Conservation (phyloP, 345 rosid genomes). For the Lagerstroemia speciosa region DNA sequence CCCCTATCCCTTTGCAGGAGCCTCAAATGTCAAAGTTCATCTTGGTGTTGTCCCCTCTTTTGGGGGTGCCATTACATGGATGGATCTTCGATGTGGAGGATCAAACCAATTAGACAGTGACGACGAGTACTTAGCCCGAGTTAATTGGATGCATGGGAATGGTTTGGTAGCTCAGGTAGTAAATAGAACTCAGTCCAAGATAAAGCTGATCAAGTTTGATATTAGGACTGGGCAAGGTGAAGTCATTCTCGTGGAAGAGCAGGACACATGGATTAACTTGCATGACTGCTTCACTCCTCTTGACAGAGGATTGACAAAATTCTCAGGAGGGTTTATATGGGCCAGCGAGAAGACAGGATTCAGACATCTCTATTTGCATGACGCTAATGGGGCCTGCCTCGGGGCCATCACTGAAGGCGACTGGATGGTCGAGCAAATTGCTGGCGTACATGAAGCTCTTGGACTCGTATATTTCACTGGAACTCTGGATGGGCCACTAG, state of each 20-base stretch:
- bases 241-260: constrained; percentile 55
- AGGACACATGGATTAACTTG: constrained; percentile 66
- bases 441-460: constrained; percentile 66
- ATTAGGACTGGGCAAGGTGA: constrained; percentile 59
- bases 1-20: constrained; percentile 93
- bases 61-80: constrained; percentile 72
- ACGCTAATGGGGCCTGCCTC: constrained; percentile 57
- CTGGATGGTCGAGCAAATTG: constrained; percentile 90
- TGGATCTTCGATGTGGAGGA: constrained; percentile 83
- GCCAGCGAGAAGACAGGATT: constrained; percentile 88
- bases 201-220: constrained; percentile 61
- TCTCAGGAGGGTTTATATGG: constrained; percentile 84
- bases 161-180: constrained; percentile 61
- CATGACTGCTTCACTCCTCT: constrained; percentile 86
- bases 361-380: constrained; percentile 80
- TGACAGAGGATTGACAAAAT: constrained; percentile 39
- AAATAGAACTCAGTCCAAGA: constrained; percentile 59
- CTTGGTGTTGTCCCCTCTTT: constrained; percentile 76
- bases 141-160: constrained; percentile 77
- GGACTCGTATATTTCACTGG: constrained; percentile 71
- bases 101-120: constrained; percentile 26
- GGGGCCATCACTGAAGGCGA: constrained; percentile 81
- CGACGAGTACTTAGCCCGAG: constrained; percentile 81
- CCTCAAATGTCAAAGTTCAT: constrained; percentile 70
- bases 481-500: constrained; percentile 72